Percentiles rank a stretch among this genome's conserved stretches.
Conservation (phyloP, 768 basidiomycete genomes). For the Tulasnella sp. region DNA sequence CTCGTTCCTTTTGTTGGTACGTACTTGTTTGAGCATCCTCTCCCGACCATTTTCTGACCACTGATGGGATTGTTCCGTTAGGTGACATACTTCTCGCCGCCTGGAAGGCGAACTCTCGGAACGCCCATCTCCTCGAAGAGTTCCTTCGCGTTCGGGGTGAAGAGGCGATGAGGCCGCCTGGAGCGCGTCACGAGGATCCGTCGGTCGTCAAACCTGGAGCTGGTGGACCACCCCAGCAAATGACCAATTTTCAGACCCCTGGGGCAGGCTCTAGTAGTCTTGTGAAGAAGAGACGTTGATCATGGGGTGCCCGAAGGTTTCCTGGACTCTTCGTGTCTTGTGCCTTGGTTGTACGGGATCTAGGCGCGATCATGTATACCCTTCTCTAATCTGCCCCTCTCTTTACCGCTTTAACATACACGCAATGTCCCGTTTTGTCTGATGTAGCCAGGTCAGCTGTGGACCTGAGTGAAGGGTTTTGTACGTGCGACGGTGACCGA, state of each 20-base stretch:
- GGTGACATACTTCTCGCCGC: slow-evolving; percentile 68
- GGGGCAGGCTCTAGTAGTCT: no score
- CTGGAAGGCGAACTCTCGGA: slow-evolving; percentile 83
- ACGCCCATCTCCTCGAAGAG: slow-evolving; percentile 78
- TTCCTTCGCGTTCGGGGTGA: slow-evolving; percentile 69
- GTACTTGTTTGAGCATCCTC: neutral
- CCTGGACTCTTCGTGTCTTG: no score
- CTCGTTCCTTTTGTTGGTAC: slow-evolving; percentile 27
- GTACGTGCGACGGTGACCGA: no score
- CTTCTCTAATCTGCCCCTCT: no score
- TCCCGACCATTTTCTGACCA: neutral
- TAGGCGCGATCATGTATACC: no score
- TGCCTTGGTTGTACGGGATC: no score
- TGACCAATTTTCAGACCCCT: slow-evolving; percentile 20
- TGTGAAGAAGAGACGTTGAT: no score
- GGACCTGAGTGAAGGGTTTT: no score
- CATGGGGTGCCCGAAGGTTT: no score
- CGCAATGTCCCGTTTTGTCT: no score
- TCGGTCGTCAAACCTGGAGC: slow-evolving; percentile 46
- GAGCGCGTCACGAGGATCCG: slow-evolving; percentile 25
- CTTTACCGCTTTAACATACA: no score
- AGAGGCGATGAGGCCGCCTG: slow-evolving; percentile 41
- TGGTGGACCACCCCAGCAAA: slow-evolving; percentile 23
- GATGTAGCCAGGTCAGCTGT: no score
- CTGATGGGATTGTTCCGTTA: slow-evolving; percentile 22